Base-by-base conservation (phyloP, 805 yeast species). In the Torulaspora franciscae region DNA sequence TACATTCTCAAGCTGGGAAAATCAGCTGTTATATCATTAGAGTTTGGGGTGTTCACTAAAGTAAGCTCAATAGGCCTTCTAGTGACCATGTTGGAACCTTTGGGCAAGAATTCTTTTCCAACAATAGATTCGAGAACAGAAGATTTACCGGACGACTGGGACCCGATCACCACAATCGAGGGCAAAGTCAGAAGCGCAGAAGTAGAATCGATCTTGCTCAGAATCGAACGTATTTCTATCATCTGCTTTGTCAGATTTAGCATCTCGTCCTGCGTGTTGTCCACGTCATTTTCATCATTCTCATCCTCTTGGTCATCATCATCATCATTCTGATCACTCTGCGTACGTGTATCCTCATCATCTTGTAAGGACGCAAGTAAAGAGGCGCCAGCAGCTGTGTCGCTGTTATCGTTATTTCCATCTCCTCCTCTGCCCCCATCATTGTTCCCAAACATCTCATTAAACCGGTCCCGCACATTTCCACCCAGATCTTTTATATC, bases 11-110 rank as follows among this genome's bases (percentile, higher is more conserved):
- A 70, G 9, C 91, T 88, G 0, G 99, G 98, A 59, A 93, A 91
- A 63, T 91, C 97, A 1, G 97, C 96, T 26, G 81, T 79, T 53
- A 87, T 95, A 6, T 90, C 83, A 2, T 89, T 88, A 0, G 80
- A 56, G 33, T 73, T 73, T n/a, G 95, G 90, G 2, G 95, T 80
- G 61, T 93, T 90, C 7, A 93, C 83, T 39, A 93, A 72, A 0
- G 99, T 95, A 52, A 93, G 73, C 68, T 93, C 99, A 37, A 93
- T 91, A 1, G 99, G 99, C 56, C 99, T 77, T 64, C 98, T 79
- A 0, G 99, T 93, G 27, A 95, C 99, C 99, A 93, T 95, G 62
- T 95, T 93, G 33, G 87, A 79, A 26, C 99, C 99, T 65, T 93
- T 93, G 28, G 99, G 99, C 46, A 93, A 70, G 55, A 93, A 93